These are phyloP conservation scores for Eucommia ulmoides DNA, from an alignment of 257 asterid species.

Conservation along the genomic window DNA sequence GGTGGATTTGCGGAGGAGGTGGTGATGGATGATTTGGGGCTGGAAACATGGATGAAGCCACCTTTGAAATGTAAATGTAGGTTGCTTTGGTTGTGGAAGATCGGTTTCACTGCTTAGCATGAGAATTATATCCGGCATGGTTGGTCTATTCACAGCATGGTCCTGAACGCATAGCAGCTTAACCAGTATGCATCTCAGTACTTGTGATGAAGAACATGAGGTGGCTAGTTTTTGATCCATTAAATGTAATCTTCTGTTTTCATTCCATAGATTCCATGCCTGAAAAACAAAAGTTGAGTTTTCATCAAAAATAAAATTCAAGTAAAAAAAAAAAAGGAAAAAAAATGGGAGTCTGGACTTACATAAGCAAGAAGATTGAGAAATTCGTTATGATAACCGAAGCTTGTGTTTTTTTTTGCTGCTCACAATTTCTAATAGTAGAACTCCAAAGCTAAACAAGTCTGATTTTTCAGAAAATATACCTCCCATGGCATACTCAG, in stretches of 20 bases:
- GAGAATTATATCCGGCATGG: constrained; percentile 54
- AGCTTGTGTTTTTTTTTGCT: not conserved
- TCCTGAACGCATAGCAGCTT: constrained; percentile 80
- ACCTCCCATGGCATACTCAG: not conserved
- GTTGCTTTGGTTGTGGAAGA: constrained; percentile 58
- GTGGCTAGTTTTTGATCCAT: constrained; percentile 31
- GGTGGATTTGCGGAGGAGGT: no score
- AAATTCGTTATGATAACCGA: not conserved
- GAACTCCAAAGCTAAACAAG: not conserved
- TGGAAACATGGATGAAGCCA: no score
- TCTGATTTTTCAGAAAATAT: not conserved
- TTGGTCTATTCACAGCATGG: constrained; percentile 44
- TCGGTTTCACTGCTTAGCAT: constrained; percentile 53
- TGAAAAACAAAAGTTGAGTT: constrained; percentile 9
- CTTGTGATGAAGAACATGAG: constrained; percentile 25
- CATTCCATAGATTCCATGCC: constrained; percentile 80
- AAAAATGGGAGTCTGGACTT: not conserved
- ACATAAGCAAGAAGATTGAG: not conserved
- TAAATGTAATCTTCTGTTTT: constrained; percentile 39
- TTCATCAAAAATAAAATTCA: not conserved
- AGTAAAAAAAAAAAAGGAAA: not conserved
- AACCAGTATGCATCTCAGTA: constrained; percentile 52
- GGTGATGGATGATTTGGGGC: no score
- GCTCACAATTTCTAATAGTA: not conserved
- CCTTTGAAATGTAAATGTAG: constrained; percentile 46